phyloP scores from a whole-genome alignment of 2,329 filamentous ascomycete genomes.

The Paecilomyces dactylethromorphus region DNA sequence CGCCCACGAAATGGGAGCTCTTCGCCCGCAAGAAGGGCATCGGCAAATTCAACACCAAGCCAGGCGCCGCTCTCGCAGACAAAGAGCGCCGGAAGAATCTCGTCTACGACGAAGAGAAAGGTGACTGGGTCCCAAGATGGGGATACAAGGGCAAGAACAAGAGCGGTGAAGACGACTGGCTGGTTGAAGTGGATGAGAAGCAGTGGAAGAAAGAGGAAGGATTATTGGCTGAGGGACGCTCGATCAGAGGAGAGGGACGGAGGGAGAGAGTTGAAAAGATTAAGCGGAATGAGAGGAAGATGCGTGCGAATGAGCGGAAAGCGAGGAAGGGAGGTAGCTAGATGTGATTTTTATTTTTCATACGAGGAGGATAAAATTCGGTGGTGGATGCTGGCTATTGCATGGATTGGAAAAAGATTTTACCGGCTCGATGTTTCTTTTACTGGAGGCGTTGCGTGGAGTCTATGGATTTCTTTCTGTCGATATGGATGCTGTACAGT shows the following conservation, averaged over 20 bases:
- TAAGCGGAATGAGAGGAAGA: constrained; percentile 55
- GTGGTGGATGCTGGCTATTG: neutral
- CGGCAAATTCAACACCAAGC: constrained; percentile 65
- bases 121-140: constrained; percentile 91
- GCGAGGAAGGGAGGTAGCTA: constrained; percentile 25
- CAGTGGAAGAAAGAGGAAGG: constrained; percentile 62
- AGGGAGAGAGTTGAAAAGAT: constrained; percentile 64
- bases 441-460: neutral
- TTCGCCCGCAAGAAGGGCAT: constrained; percentile 98
- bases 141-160: constrained; percentile 90
- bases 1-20: constrained; percentile 88
- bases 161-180: constrained; percentile 73
- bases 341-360: neutral
- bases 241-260: constrained; percentile 60
- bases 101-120: constrained; percentile 74
- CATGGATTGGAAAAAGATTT: neutral
- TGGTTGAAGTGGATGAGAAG: constrained; percentile 84
- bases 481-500: neutral
- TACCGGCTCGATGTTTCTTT: neutral
- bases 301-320: constrained; percentile 59
- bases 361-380: neutral
- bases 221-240: constrained; percentile 50
- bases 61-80: constrained; percentile 53
- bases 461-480: neutral
- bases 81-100: constrained; percentile 60